A percentile compares a stretch with the other conserved stretches of the same genome.
Conservation (phyloP, 176 grass and related monocot genomes). For the Triticum timopheevii region DNA sequence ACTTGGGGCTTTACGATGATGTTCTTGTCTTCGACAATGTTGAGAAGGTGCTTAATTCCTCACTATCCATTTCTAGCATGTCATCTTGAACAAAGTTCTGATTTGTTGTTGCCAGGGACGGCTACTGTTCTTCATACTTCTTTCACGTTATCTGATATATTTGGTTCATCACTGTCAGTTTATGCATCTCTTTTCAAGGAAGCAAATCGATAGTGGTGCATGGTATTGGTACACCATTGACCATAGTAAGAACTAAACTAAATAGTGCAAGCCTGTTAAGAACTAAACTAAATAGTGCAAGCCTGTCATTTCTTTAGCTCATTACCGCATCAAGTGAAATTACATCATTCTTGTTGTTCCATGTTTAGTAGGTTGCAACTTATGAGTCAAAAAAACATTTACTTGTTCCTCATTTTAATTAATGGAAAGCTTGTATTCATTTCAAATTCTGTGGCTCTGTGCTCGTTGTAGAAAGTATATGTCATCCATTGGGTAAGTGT, state of each 20-base stretch:
- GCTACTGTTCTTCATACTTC: background rate
- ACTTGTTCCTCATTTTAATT: conserved; percentile 5
- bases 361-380: background rate
- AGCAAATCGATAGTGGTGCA: background rate
- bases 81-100: background rate
- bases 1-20: conserved; percentile 82
- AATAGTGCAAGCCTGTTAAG: background rate
- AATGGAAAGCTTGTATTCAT: background rate
- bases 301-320: background rate
- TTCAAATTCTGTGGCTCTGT: conserved; percentile 21
- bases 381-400: background rate
- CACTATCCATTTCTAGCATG: background rate
- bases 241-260: background rate
- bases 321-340: conserved; percentile 11
- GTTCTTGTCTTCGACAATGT: conserved; percentile 88
- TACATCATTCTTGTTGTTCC: background rate
- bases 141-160: background rate
- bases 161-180: background rate
- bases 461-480: conserved; percentile 66
- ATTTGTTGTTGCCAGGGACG: background rate
- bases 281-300: background rate
- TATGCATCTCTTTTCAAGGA: background rate
- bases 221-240: background rate
- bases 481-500: conserved; percentile 84
- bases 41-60: conserved; percentile 60